These are phyloP conservation scores for Aspergillus sergii DNA, from an alignment of 2,329 filamentous ascomycete species.

Conservation along the genomic window DNA sequence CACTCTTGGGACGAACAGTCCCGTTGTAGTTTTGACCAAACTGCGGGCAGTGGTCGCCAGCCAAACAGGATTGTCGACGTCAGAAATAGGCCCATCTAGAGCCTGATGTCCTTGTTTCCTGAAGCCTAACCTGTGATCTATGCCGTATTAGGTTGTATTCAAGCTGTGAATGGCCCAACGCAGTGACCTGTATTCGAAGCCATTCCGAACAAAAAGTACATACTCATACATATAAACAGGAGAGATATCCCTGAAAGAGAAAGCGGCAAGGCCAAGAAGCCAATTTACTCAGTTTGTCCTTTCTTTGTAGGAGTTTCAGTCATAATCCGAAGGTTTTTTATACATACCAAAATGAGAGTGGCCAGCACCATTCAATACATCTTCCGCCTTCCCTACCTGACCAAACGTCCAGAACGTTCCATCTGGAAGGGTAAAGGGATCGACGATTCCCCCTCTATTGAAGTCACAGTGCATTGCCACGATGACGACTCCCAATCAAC, in stretches of 20 bases:
- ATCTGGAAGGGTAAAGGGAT: slow-evolving; percentile 19
- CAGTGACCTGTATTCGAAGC: slow-evolving; percentile 4
- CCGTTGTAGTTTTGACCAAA: slow-evolving; percentile 13
- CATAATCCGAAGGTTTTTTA: not conserved
- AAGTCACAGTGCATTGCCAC: slow-evolving; percentile 7
- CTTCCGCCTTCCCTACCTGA: slow-evolving; percentile 22
- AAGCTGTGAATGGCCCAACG: slow-evolving; percentile 1
- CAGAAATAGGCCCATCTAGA: slow-evolving; percentile 5
- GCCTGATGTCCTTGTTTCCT: slow-evolving; percentile 2
- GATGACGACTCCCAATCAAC: slow-evolving; percentile 2
- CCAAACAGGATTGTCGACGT: slow-evolving; percentile 12
- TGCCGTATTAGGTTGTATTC: not conserved
- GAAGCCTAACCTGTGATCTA: slow-evolving; percentile 2
- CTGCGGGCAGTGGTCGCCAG: slow-evolving; percentile 8
- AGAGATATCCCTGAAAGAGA: not conserved
- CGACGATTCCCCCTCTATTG: slow-evolving; percentile 1
- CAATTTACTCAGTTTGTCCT: not conserved
- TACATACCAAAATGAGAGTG: slow-evolving; percentile 20
- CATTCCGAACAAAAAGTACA: not conserved
- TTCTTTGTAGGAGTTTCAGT: not conserved
- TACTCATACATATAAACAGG: not conserved
- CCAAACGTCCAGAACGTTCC: slow-evolving; percentile 17
- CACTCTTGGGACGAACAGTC: slow-evolving; percentile 1
- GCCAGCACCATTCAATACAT: slow-evolving; percentile 24
- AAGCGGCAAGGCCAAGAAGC: not conserved